Base-by-base conservation (phyloP, 768 basidiomycete species). In the Leccinum truebloodii region DNA sequence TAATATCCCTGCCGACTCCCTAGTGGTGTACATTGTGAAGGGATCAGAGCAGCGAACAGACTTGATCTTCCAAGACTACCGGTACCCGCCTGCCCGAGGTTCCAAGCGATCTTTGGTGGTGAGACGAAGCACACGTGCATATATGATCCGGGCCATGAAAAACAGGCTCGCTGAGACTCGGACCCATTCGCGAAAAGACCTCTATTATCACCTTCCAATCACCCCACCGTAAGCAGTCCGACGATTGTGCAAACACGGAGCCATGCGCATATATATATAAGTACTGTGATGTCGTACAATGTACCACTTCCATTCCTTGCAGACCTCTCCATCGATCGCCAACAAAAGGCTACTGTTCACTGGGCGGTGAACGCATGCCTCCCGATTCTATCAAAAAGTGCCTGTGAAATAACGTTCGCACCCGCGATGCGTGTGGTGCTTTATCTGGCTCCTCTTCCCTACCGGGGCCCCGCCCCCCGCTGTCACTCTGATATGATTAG, bases 111-210 rank as follows among this genome's bases (percentile, higher is more conserved):
- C 14, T 0, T n/a, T 41, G 8, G n/a, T n/a, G 20, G 44, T 20
- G 20, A 20, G 20, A 22, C 10, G 20, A 46, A 6, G 20, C 20
- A 46, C 12, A 46, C 44, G 20, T 46, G n/a, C 41, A 44, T 35
- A 1, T 12, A 20, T 20, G 44, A 46, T 20, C n/a, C 20, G 44
- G 10, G 5, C 44, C 1, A 20, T 20, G 5, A 44, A 20, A 4
- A 6, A 4, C 10, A 46, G 44, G 44, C 10, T 46, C 44, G n/a
- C 44, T 46, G 44, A 46, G 44, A 46, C 20, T 20, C 6, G n/a
- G 5, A n/a, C 14, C 52, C 59, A 59, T n/a, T 48, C 57, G 59
- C 58, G 57, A 59, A 59, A 59, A 49, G 16, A 46, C 44, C 44
- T 46, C 44, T 20, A 20, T 46, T 12, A 46, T 46, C 44, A 20